A percentile compares a stretch with the other conserved stretches of the same genome.
These are phyloP conservation scores for Citrus inodora DNA, from an alignment of 345 rosid genomes.

Conservation along the genomic window DNA sequence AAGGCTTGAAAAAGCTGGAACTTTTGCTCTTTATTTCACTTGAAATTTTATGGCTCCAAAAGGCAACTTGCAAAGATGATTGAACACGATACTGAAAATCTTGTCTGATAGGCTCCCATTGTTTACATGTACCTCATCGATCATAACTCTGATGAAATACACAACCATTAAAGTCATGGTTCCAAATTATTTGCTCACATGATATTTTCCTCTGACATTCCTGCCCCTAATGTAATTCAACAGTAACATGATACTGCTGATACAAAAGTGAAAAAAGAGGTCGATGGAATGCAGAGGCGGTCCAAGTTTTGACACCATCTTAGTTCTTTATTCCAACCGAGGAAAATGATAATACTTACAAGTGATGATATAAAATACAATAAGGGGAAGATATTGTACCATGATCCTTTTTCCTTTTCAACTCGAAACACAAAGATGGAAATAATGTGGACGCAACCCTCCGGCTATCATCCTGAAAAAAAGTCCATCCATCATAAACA, in stretches of 20 bases:
- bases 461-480: constrained; percentile 80
- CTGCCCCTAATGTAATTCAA: not conserved
- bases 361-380: not conserved
- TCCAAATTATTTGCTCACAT: not conserved
- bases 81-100: not conserved
- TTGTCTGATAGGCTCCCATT: not conserved
- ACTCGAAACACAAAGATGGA: constrained; percentile 59
- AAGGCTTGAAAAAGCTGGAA: not conserved
- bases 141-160: not conserved
- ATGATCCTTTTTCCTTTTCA: constrained; percentile 78
- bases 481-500: constrained; percentile 14
- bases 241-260: not conserved
- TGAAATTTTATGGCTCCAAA: not conserved
- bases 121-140: not conserved
- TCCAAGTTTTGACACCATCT: not conserved
- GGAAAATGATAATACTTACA: not conserved
- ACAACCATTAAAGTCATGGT: not conserved
- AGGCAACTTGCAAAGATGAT: not conserved
- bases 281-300: not conserved
- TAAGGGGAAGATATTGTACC: constrained; percentile 36
- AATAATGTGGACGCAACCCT: constrained; percentile 65
- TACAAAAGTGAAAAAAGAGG: not conserved
- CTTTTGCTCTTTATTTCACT: not conserved
- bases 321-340: not conserved
- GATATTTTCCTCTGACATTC: not conserved